These are phyloP conservation scores for Curvularia lunata DNA, from an alignment of 2,329 filamentous ascomycete species.

Conservation along the genomic window DNA sequence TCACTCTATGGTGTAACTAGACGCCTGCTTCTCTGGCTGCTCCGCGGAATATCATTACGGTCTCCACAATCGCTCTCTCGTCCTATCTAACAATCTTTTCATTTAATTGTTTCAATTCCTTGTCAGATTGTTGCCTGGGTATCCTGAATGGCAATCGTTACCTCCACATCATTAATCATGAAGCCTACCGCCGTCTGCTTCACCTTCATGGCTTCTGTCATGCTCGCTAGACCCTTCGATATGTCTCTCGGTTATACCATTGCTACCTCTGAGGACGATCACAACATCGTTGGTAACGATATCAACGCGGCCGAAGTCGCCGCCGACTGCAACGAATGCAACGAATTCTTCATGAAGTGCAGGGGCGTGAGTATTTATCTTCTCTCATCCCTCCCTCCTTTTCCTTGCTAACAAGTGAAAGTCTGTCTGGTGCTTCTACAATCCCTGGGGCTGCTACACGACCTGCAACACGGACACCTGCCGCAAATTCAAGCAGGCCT, in stretches of 20 bases:
- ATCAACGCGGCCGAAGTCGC: background rate
- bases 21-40: background rate
- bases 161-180: background rate
- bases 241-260: background rate
- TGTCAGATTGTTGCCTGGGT: background rate
- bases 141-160: too few relatives aligned
- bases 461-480: background rate
- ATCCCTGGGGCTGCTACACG: background rate
- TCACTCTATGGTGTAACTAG: background rate
- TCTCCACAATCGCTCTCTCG: background rate
- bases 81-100: background rate
- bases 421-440: background rate
- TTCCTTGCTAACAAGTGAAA: background rate
- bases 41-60: background rate
- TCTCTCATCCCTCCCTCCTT: background rate
- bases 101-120: background rate
- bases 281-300: background rate
- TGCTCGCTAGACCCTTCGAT: background rate
- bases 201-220: slow-evolving; percentile 1
- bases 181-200: background rate
- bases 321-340: background rate
- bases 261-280: background rate
- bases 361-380: background rate
- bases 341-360: background rate
- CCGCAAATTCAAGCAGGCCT: background rate